A percentile compares a stretch with the other conserved stretches of the same genome.
These are phyloP conservation scores for Fragaria ananassa DNA, from an alignment of 306 rosid genomes.

Conservation along the genomic window DNA sequence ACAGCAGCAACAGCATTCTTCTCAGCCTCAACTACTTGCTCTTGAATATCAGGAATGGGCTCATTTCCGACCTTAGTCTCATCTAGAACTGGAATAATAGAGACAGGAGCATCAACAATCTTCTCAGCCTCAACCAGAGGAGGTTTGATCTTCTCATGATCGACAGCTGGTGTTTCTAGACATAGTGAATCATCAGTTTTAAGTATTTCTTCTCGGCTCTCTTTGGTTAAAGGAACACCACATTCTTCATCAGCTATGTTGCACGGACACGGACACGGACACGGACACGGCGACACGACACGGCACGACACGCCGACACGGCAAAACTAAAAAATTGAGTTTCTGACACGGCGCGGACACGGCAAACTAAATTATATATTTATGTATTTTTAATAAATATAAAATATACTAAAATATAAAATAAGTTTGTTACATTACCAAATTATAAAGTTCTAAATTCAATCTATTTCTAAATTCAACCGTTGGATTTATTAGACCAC, in stretches of 20 bases:
- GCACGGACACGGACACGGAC: too few relatives aligned
- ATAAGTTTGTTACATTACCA: too few relatives aligned
- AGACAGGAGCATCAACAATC: slow-evolving; percentile 23
- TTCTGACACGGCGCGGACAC: too few relatives aligned
- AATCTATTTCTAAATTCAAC: too few relatives aligned
- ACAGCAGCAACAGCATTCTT: slow-evolving; percentile 26
- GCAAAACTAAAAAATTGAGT: too few relatives aligned
- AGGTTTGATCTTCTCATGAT: slow-evolving; percentile 11
- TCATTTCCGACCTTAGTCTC: slow-evolving; percentile 31
- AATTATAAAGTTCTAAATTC: too few relatives aligned
- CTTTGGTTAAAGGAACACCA: slow-evolving; percentile 27
- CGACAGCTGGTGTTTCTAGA: slow-evolving; percentile 14
- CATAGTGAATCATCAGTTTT: slow-evolving; percentile 27
- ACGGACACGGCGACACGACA: too few relatives aligned
- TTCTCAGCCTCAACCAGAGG: slow-evolving; percentile 24
- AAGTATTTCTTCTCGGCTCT: slow-evolving; percentile 31
- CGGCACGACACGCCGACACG: too few relatives aligned
- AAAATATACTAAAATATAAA: too few relatives aligned
- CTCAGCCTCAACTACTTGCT: slow-evolving; percentile 20
- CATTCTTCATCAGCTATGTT: slow-evolving; percentile 31
- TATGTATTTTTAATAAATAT: too few relatives aligned
- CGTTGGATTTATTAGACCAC: too few relatives aligned
- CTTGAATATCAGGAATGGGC: slow-evolving; percentile 22
- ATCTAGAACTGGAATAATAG: slow-evolving; percentile 18
- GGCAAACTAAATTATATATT: too few relatives aligned